Conservation (phyloP, 2,329 filamentous ascomycete genomes). For the Teratosphaeria pseudoeucalypti region DNA sequence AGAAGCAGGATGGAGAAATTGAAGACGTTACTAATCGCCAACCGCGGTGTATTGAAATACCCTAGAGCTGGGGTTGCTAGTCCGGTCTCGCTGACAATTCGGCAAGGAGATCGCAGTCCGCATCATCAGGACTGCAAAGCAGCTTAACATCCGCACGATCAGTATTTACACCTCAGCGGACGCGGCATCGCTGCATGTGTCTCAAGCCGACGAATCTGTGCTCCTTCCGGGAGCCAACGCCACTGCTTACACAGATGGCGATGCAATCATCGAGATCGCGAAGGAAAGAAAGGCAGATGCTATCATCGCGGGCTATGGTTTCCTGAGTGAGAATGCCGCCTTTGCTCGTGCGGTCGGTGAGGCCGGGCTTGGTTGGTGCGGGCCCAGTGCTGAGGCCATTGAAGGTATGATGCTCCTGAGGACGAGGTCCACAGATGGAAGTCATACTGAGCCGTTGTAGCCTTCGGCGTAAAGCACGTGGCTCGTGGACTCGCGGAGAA, state of each 20-base stretch:
- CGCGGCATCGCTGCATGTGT: constrained; percentile 44
- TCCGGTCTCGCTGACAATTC: background rate
- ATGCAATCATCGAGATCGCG: constrained; percentile 43
- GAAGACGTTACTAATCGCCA: constrained; percentile 47
- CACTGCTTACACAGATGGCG: constrained; percentile 41
- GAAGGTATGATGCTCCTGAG: constrained; percentile 15
- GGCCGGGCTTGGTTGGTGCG: constrained; percentile 49
- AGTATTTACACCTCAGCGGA: constrained; percentile 50
- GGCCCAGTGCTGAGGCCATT: constrained; percentile 45
- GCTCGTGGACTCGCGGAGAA: constrained; percentile 44
- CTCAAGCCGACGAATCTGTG: constrained; percentile 43
- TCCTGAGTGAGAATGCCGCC: constrained; percentile 52
- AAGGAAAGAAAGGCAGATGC: constrained; percentile 41
- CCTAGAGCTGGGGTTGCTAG: background rate
- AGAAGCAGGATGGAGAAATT: constrained; percentile 30
- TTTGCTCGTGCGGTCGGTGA: constrained; percentile 46
- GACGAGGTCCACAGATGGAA: background rate
- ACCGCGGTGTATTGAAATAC: constrained; percentile 45
- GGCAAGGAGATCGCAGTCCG: constrained; percentile 18
- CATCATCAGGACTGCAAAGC: constrained; percentile 42
- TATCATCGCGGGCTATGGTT: constrained; percentile 58
- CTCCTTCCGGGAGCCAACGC: constrained; percentile 39
- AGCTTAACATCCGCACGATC: constrained; percentile 41
- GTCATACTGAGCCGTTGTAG: constrained; percentile 6
- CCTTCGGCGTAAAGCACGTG: constrained; percentile 49